phyloP scores from a whole-genome alignment of 2,329 filamentous ascomycete genomes.

The Sporothrix dimorphospora region DNA sequence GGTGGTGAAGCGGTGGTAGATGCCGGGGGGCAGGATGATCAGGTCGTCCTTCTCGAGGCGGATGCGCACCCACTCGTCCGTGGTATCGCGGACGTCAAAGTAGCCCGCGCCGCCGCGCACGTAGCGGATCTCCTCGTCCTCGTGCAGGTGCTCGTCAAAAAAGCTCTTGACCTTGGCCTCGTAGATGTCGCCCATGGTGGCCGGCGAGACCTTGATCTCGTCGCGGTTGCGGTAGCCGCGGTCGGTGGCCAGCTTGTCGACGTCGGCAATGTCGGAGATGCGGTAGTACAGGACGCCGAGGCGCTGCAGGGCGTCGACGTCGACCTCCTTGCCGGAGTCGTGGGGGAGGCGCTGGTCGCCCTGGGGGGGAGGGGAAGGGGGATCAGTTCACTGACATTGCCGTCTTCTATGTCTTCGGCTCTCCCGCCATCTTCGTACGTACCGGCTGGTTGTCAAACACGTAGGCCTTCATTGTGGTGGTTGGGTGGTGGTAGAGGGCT shows the following conservation, averaged over 20 bases:
- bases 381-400: background rate
- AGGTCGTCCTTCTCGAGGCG: conserved; percentile 82
- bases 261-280: conserved; percentile 64
- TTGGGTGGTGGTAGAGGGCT: background rate
- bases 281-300: conserved; percentile 82
- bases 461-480: conserved; percentile 58
- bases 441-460: conserved; percentile 60
- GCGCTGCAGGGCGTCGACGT: conserved; percentile 65
- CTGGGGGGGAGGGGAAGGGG: no score
- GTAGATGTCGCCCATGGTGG: conserved; percentile 82
- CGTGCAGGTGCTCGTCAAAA: conserved; percentile 94
- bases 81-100: conserved; percentile 85
- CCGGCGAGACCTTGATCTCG: conserved; percentile 84
- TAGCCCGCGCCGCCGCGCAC: conserved; percentile 86
- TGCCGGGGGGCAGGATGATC: conserved; percentile 90
- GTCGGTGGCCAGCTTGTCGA: conserved; percentile 73
- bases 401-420: background rate
- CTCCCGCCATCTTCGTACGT: conserved; percentile 41
- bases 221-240: conserved; percentile 94
- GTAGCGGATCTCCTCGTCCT: conserved; percentile 98
- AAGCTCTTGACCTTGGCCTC: conserved; percentile 93
- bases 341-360: conserved; percentile 93
- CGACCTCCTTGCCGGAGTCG: conserved; percentile 75
- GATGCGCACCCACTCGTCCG: conserved; percentile 89
- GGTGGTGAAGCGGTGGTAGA: conserved; percentile 97